Base-by-base conservation (phyloP, 1,139 yeast species). In the Casaregolazyma suthepensis region DNA sequence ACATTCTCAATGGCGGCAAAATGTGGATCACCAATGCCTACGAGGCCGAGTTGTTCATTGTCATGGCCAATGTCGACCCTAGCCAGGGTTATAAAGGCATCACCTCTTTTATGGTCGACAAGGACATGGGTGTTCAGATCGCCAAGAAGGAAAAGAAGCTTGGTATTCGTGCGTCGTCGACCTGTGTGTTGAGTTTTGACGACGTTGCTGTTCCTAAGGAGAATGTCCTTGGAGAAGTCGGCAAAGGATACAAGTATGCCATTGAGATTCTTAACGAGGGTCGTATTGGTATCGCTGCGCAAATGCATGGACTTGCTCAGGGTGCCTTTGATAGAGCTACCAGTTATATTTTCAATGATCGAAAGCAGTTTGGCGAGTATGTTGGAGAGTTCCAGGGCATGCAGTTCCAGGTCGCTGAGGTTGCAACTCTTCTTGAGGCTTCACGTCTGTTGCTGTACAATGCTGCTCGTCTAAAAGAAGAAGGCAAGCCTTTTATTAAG, bases 21-120 rank as follows among this genome's bases (percentile, higher is more conserved):
- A 73, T 73, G 77, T 73, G 77, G 77, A 73, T 73, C 63, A 73
- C 77, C 50, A 74, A 74, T 63, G 73, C 77, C 13, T 66, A 65
- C 15, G 77, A 74, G 61, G 77, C 77, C n/a, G 76, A 69, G 46
- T 56, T 73, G 20, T 74, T 73, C 58, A 60, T 74, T 23, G 69
- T 74, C 42, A 68, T 74, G 56, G 77, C 77, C 48, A 74, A 69
- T 59, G 62, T 70, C 37, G 76, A 70, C 53, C 76, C 76, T 17
- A 61, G 68, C 51, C 63, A 68, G 63, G 77, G 77, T 37, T 74
- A 74, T 68, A 71, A 71, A 63, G 77, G 77, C 26, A 74, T 74
- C 63, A 74, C 77, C n/a, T 72, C 74, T 23, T 74, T 74, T 55
- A 70, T 74, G 13, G 75, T 72, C 12, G 75, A 72, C 54, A 70